Evolutionary conservation across 1,284 basidiomycete species (phyloP), one percentile per base, ranked within the genome.

Genomic region (Ceratobasidium sp.): DNA sequence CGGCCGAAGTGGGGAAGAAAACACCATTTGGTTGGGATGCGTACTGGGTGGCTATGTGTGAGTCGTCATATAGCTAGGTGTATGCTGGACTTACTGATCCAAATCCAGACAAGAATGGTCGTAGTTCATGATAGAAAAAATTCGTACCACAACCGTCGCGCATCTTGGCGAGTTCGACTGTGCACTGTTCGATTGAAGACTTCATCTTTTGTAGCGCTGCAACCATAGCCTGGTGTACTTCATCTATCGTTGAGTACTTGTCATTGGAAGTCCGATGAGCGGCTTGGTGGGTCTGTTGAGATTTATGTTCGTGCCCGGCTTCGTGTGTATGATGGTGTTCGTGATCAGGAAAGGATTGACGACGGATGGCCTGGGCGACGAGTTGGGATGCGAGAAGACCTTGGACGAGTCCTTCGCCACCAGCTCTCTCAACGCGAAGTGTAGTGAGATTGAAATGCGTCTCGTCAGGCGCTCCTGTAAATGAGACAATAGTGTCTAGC

Each of bases 371-470:
- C 15, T 50, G 43, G 43, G 45, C 32, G 43, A 35, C 58, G 7
- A 47, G 43, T 50, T 62, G 58, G 32, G 32, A 43, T 22, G 47
- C 58, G 42, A 62, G 25, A 43, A 62, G 32, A 17, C 58, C 58
- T 22, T 62, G 58, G 27, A 62, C 45, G 29, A 62, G 25, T 7
- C 58, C 47, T 27, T 49, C 45, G 15, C 58, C 58, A 10, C 58
- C 58, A 13, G 58, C 58, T 2, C 58, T 43, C 22, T 62, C 58
- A 45, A 62, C 58, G 7, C 58, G 58, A 25, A 62, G 58, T 5
- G 58, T 62, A 10, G 58, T 62, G 3, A 62, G 34, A 27, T 62
- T 62, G 32, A 62, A 62, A 50, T 62, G 58, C 15, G 22, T 35
- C 27, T 62, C 58, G 47, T 62, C 58, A 1, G 58, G 58, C 7